Evolutionary conservation across 768 basidiomycete species (phyloP).

Genomic region (Trametes maxima): DNA sequence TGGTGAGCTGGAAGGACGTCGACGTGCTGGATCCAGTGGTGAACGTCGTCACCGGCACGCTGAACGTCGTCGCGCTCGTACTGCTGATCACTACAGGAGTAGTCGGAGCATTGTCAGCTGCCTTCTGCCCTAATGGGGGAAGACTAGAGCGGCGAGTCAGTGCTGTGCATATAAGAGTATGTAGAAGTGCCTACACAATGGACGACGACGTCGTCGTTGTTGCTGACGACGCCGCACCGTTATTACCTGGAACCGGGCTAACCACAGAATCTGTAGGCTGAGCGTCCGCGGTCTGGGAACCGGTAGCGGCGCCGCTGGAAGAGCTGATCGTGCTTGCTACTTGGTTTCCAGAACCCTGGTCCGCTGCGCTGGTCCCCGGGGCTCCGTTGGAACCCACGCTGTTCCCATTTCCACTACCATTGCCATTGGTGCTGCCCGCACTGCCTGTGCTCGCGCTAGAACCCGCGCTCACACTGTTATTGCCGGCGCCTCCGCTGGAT

Average conservation of each 20-base stretch:
- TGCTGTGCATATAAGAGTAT: neutral
- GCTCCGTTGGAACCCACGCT: neutral
- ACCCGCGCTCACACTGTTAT: neutral
- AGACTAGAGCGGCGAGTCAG: neutral
- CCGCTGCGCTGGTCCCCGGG: neutral
- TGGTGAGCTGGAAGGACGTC: constrained; percentile 10
- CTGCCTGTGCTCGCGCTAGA: neutral
- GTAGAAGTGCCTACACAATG: neutral
- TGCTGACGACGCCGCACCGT: constrained; percentile 5
- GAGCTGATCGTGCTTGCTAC: neutral
- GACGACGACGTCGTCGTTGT: neutral
- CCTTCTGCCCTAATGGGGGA: neutral
- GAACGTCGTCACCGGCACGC: constrained; percentile 6
- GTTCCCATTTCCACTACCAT: neutral
- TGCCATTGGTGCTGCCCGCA: neutral
- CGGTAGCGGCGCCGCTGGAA: neutral
- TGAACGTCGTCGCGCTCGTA: constrained; percentile 8
- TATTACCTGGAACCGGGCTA: constrained; percentile 1
- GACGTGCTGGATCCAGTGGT: neutral
- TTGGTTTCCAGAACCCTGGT: neutral
- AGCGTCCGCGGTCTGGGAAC: neutral
- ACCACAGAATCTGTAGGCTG: neutral
- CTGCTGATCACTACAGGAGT: constrained; percentile 5
- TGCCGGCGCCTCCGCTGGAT: neutral
- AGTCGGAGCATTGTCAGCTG: constrained; percentile 4